phyloP scores from a whole-genome alignment of 176 grass and related monocot species.

The Eremochloa ophiuroides region DNA sequence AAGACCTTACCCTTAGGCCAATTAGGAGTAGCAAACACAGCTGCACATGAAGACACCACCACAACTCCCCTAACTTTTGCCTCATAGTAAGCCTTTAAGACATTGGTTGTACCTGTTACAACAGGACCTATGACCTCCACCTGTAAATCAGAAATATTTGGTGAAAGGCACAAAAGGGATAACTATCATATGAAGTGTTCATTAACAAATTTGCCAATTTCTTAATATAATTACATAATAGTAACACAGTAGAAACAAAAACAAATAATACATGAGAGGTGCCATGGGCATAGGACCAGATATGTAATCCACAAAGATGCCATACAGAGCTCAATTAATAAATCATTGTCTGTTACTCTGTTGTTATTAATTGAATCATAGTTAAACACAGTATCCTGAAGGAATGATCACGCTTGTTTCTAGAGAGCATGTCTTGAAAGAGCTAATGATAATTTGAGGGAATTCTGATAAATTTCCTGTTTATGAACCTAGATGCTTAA shows the following conservation, averaged over 20 bases:
- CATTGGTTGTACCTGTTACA: slow-evolving; percentile 72
- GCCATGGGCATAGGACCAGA: not conserved
- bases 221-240: not conserved
- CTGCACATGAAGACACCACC: slow-evolving; percentile 49
- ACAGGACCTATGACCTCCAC: slow-evolving; percentile 55
- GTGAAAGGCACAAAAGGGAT: not conserved
- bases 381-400: not conserved
- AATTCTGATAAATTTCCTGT: not conserved
- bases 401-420: not conserved
- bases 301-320: not conserved
- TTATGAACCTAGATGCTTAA: no score
- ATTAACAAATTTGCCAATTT: not conserved
- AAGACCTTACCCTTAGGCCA: slow-evolving; percentile 56
- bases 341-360: slow-evolving; percentile 2
- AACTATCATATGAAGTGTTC: not conserved
- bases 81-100: slow-evolving; percentile 64
- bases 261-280: not conserved
- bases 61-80: slow-evolving; percentile 68
- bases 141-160: slow-evolving; percentile 16
- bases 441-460: not conserved
- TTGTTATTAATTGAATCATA: not conserved
- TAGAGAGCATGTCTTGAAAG: not conserved
- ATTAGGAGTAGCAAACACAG: slow-evolving; percentile 43
- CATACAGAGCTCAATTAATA: not conserved
- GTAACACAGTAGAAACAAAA: not conserved